These are phyloP conservation scores for Maudiozyma saulgeensis DNA, from an alignment of 805 yeast genomes.

Conservation along the genomic window DNA sequence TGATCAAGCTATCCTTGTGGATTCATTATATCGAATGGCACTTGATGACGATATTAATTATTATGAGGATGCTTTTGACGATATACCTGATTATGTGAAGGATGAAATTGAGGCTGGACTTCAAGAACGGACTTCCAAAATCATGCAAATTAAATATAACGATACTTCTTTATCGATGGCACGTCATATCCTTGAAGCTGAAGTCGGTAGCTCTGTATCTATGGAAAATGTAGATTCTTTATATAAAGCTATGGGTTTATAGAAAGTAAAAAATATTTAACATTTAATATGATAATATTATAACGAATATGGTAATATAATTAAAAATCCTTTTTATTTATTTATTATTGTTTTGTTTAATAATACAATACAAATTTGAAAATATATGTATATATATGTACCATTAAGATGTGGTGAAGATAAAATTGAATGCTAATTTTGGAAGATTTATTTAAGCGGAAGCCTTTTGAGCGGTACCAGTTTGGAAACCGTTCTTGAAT, in stretches of 20 bases:
- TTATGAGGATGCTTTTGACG: constrained; percentile 35
- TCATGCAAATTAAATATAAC: constrained; percentile 18
- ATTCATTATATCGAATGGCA: constrained; percentile 28
- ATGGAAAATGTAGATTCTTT: constrained; percentile 74
- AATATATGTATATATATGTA: too few relatives aligned
- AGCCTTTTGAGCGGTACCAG: constrained; percentile 56
- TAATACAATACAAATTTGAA: too few relatives aligned
- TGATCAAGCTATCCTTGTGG: constrained; percentile 25
- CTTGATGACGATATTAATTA: constrained; percentile 20
- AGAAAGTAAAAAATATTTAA: background rate
- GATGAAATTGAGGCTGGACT: constrained; percentile 31
- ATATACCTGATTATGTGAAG: constrained; percentile 32
- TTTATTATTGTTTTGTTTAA: too few relatives aligned
- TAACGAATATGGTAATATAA: too few relatives aligned
- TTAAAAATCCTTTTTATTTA: too few relatives aligned
- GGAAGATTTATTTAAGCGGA: constrained; percentile 39
- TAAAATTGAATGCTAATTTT: too few relatives aligned
- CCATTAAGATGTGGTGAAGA: too few relatives aligned
- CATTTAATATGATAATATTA: background rate
- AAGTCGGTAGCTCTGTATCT: constrained; percentile 40
- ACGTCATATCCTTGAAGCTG: constrained; percentile 51
- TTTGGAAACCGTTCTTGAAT: constrained; percentile 98
- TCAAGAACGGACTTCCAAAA: constrained; percentile 22
- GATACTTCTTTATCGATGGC: constrained; percentile 46
- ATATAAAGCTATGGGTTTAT: constrained; percentile 50